Conservation (phyloP, 768 basidiomycete species). For the Lentinula detonsa region DNA sequence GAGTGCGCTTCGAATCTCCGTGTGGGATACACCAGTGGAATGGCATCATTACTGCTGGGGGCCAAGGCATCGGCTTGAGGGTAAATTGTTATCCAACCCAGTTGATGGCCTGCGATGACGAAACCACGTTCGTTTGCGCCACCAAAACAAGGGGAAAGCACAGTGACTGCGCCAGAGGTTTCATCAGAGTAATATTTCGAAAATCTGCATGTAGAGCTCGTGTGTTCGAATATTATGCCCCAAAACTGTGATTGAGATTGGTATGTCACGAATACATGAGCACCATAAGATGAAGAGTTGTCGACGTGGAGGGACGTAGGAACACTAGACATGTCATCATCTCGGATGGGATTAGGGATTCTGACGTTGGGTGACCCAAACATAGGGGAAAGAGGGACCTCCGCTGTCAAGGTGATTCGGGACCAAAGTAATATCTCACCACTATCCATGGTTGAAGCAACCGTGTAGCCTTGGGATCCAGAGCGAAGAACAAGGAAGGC, state of each 20-base stretch:
- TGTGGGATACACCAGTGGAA: constrained; percentile 22
- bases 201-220: constrained; percentile 29
- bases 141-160: constrained; percentile 43
- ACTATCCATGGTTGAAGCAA: constrained; percentile 46
- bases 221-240: constrained; percentile 34
- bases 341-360: constrained; percentile 28
- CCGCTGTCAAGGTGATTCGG: constrained; percentile 27
- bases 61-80: constrained; percentile 29
- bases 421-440: constrained; percentile 57
- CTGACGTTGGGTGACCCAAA: constrained; percentile 19
- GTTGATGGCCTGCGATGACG: constrained; percentile 56
- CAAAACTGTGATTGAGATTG: constrained; percentile 45
- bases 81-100: constrained; percentile 62
- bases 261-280: constrained; percentile 51
- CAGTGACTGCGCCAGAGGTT: constrained; percentile 44
- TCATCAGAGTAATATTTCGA: constrained; percentile 31
- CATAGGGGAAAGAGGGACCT: constrained; percentile 13
- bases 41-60: constrained; percentile 7
- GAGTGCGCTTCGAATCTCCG: constrained; percentile 57
- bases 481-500: constrained; percentile 42
- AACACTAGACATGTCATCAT: constrained; percentile 1
- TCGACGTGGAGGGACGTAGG: constrained; percentile 22
- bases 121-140: constrained; percentile 38
- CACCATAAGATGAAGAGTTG: constrained; percentile 16
- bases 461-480: constrained; percentile 24